Evolutionary conservation across 768 basidiomycete species (phyloP).

Genomic region (Russula dissimulans): DNA sequence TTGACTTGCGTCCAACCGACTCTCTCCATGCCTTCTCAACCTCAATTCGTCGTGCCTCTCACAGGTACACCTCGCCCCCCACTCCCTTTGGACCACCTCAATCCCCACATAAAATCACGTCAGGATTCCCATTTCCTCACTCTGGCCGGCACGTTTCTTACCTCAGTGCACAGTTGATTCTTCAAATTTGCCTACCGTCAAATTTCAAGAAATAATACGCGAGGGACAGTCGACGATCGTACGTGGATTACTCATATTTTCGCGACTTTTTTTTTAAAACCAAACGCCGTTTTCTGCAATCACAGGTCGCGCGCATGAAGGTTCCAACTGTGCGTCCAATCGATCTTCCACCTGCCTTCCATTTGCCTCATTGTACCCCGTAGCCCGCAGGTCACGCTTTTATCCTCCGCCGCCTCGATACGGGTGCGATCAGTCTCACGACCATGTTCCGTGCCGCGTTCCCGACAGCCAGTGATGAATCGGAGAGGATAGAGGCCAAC

Average conservation of each 20-base stretch:
- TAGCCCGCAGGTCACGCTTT: constrained; percentile 81
- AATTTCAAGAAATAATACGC: constrained; percentile 85
- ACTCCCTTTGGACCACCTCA: constrained; percentile 20
- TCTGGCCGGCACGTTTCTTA: constrained; percentile 17
- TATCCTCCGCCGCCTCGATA: constrained; percentile 89
- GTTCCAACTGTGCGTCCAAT: constrained; percentile 53
- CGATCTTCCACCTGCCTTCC: constrained; percentile 7
- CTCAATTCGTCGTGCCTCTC: constrained; percentile 12
- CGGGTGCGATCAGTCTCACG: constrained; percentile 82
- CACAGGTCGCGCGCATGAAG: constrained; percentile 79
- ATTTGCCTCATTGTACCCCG: constrained; percentile 21
- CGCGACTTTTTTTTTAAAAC: constrained; percentile 1
- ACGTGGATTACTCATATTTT: constrained; percentile 24
- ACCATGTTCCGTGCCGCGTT: constrained; percentile 97
- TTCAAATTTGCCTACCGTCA: constrained; percentile 57
- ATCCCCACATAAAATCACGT: constrained; percentile 25
- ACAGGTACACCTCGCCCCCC: constrained; percentile 16
- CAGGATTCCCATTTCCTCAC: constrained; percentile 11
- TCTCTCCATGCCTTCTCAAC: constrained; percentile 16
- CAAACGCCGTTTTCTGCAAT: background rate
- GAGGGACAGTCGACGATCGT: constrained; percentile 84
- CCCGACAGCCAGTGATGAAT: constrained; percentile 64
- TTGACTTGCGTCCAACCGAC: background rate
- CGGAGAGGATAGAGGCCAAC: constrained; percentile 69
- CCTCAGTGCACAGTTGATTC: constrained; percentile 28